Base-by-base conservation (phyloP, 2,329 filamentous ascomycete species). In the Diplodia mutila region DNA sequence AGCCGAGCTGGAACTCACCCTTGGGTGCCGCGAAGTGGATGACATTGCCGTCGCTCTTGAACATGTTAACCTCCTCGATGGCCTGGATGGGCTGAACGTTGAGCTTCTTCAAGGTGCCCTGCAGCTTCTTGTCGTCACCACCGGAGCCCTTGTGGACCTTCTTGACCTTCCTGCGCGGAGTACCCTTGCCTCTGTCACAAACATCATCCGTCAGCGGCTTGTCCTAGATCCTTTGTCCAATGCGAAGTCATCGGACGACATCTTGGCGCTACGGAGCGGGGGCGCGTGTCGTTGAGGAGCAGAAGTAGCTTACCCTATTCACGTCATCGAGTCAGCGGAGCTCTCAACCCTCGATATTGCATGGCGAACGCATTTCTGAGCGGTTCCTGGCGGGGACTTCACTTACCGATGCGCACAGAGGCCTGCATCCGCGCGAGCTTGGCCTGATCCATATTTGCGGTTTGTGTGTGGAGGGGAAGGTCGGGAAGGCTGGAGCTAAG, bases 61-160 rank as follows among this genome's bases (percentile, higher is more conserved):
- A 99, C 95, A 99, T 99, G 91, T 99, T 99, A 82, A 99, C 95
- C 87, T 99, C 95, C 90, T 99, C 95, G 78, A 99, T 99, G 74
- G 92, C 93, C 87, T 97, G 94, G 84, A 99, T 98, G 78, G 95
- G 95, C 89, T 99, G 95, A 69, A 97, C 94, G 85, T 98, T 98
- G 83, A 99, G 90, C 91, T 99, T 99, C 92, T 99, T 99, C 74
- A 99, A 88, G 71, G 93, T 86, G 71, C 90, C 89, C 86, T 99
- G 95, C 73, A 99, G 92, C 90, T 99, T 99, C 92, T 97, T 98
- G 90, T 99, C 95, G 82, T 99, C 95, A 83, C 92, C 93, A 80
- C 91, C 93, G 74, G 91, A 91, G 82, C 89, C 92, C 83, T 93
- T 93, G 84, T 96, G 92, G 74, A 94, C 92, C 85, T 97, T 96